phyloP scores from a whole-genome alignment of 139 green algal genomes.

The Coelastrella sp. region DNA sequence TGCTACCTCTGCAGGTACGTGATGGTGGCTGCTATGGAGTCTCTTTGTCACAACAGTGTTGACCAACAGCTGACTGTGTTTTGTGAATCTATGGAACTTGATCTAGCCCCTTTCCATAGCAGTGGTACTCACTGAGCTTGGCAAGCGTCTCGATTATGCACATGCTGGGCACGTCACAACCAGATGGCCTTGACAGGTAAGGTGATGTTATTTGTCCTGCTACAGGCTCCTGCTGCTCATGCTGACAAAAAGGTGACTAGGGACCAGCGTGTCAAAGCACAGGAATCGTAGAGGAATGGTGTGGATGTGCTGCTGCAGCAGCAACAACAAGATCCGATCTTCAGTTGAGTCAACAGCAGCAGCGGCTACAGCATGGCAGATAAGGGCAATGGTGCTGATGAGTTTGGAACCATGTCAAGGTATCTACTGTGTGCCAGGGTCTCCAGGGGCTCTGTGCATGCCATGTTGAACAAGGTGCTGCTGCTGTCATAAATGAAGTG shows the following conservation, averaged over 20 bases:
- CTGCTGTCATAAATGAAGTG: too few relatives aligned
- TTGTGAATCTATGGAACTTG: neutral
- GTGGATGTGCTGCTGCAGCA: too few relatives aligned
- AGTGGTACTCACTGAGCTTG: too few relatives aligned
- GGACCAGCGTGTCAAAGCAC: neutral
- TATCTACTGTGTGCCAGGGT: too few relatives aligned
- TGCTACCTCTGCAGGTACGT: constrained; percentile 58
- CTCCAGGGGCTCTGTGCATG: too few relatives aligned
- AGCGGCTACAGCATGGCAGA: too few relatives aligned
- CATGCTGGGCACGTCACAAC: neutral
- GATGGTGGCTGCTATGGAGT: neutral
- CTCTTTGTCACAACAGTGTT: neutral
- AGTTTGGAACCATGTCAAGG: too few relatives aligned
- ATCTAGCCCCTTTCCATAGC: too few relatives aligned
- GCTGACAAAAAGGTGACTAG: constrained; percentile 18
- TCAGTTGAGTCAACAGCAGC: constrained; percentile 3
- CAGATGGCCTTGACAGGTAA: neutral
- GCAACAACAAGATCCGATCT: constrained; percentile 73
- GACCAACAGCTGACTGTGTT: neutral
- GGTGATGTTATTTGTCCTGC: neutral
- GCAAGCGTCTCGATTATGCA: too few relatives aligned
- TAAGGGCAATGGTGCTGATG: too few relatives aligned
- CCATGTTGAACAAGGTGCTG: too few relatives aligned
- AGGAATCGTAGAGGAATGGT: too few relatives aligned
- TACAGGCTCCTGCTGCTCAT: constrained; percentile 30